Base-by-base conservation (phyloP, 805 yeast genomes). In the Metschnikowia henanensis region DNA sequence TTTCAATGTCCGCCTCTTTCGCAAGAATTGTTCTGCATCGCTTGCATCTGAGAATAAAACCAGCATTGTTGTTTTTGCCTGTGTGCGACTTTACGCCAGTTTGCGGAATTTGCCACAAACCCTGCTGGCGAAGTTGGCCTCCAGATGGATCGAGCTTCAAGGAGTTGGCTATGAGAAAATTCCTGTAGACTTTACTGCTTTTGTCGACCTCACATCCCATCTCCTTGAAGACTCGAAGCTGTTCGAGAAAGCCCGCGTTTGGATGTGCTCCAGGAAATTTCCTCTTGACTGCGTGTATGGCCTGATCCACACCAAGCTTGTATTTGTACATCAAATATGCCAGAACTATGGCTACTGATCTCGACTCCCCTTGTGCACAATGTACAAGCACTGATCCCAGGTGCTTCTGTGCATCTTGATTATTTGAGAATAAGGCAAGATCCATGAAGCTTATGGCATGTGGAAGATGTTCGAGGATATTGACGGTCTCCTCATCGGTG, bases 11-110 rank as follows among this genome's bases (percentile, higher is more conserved):
- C 2, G 76, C 62, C 1, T 86, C 78, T 16, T 73, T 62, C 0
- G 95, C 95, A 20, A 92, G 68, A 15, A 71, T 67, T 25, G 79
- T 76, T 51, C 97, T 77, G 68, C 99, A 92, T 60, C 81, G 80
- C 53, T 84, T 87, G 67, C 99, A 92, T 45, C 96, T 72, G 30
- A 88, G 62, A 26, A 72, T 33, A 32, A 37, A 45, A n/a, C 30
- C 34, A 19, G n/a, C 12, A 18, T 31, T 16, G 22, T 18, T 17
- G 7, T 13, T 12, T 17, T 13, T 28, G 9, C 8, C 32, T 15
- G 13, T 23, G 18, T 28, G 41, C 20, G 19, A 18, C 18, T 16
- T 23, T 7, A 12, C 21, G 17, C 31, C 36, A 10, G 36, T 12
- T 17, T 23, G 8, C 15, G 7, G n/a, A 45, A 43, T 28, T 50